phyloP scores from a whole-genome alignment of 1,139 yeast genomes.

The Debaryomyces coudertii region DNA sequence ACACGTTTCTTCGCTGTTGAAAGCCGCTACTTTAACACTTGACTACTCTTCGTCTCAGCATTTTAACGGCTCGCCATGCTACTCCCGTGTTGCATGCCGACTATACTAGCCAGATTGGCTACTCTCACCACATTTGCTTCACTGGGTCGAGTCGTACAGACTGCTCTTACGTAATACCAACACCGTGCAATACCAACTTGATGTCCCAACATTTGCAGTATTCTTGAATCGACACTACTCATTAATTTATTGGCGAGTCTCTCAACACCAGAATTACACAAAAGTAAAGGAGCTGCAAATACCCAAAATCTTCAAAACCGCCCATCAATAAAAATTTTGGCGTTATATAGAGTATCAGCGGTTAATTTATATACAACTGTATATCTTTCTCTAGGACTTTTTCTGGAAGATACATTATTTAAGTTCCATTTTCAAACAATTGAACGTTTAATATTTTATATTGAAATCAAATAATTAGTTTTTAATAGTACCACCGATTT shows the following conservation, averaged over 20 bases:
- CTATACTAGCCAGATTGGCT: no score
- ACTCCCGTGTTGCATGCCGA: neutral
- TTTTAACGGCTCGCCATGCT: neutral
- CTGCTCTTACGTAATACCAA: slow-evolving; percentile 1
- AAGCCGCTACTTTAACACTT: no score
- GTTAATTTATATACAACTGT: slow-evolving; percentile 7
- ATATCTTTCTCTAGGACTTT: neutral
- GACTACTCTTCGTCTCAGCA: no score
- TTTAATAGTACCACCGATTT: slow-evolving; percentile 8
- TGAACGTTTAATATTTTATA: slow-evolving; percentile 1
- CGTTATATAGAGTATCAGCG: slow-evolving; percentile 4
- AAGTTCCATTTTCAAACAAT: slow-evolving; percentile 1
- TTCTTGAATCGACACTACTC: neutral
- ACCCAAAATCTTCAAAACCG: slow-evolving; percentile 10
- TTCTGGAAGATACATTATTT: neutral
- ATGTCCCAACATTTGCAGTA: slow-evolving; percentile 3
- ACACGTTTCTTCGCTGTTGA: no score
- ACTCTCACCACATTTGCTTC: neutral
- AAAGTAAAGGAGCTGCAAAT: slow-evolving; percentile 5
- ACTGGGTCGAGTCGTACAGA: neutral
- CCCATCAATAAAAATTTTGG: slow-evolving; percentile 10
- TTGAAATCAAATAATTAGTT: slow-evolving; percentile 4
- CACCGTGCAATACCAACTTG: neutral
- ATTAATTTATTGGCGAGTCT: neutral
- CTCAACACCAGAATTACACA: slow-evolving; percentile 1